Percentiles rank a stretch among this genome's conserved stretches.
Conservation (phyloP, 2,329 filamentous ascomycete genomes). For the Phialophora macrospora region DNA sequence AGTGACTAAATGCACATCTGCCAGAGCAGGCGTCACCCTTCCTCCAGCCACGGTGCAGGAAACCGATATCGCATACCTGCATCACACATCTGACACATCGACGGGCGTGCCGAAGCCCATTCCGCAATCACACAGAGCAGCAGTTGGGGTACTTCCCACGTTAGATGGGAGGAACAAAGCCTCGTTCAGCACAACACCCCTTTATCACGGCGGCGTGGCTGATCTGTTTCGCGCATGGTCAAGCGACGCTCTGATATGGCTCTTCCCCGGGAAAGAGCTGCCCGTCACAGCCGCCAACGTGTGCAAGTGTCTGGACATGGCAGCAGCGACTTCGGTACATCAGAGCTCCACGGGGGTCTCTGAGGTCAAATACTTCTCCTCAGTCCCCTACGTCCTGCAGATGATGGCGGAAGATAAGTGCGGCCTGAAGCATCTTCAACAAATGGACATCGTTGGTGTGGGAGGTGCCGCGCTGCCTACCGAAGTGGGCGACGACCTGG, state of each 20-base stretch:
- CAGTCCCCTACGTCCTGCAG: conserved; percentile 64
- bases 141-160: conserved; percentile 60
- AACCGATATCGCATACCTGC: conserved; percentile 60
- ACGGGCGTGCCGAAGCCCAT: conserved; percentile 68
- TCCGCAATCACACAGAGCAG: conserved; percentile 61
- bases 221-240: conserved; percentile 68
- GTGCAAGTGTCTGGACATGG: conserved; percentile 51
- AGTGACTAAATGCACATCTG: not conserved
- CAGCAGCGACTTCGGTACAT: conserved; percentile 29
- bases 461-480: conserved; percentile 64
- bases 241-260: conserved; percentile 63
- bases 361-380: conserved; percentile 63
- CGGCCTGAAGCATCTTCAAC: conserved; percentile 52
- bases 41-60: conserved; percentile 25
- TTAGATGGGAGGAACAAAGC: conserved; percentile 50
- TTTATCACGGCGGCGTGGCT: conserved; percentile 69
- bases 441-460: conserved; percentile 67
- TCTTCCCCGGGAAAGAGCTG: conserved; percentile 62
- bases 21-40: not conserved
- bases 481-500: conserved; percentile 59
- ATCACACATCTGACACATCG: conserved; percentile 69
- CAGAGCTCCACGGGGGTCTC: conserved; percentile 32
- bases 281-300: conserved; percentile 64
- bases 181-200: conserved; percentile 68
- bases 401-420: conserved; percentile 54